phyloP scores from a whole-genome alignment of 108 stramenopile species.

The Cafeteria roenbergensis region DNA sequence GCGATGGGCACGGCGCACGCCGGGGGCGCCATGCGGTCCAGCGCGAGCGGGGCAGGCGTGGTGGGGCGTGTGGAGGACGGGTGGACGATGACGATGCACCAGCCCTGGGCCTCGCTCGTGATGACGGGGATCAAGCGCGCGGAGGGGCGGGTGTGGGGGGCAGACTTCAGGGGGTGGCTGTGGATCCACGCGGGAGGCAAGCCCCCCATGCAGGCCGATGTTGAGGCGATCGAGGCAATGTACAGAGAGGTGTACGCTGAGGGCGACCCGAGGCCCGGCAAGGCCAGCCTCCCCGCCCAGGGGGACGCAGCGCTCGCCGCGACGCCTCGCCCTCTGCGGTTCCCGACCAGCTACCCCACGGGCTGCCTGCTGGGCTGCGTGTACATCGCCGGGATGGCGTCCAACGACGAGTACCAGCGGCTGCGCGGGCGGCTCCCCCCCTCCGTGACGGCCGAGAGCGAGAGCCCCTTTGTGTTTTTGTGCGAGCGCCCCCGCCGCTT shows the following conservation, averaged over 20 bases:
- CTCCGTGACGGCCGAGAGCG: background rate
- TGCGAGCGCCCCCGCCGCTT: background rate
- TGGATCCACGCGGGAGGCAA: constrained; percentile 17
- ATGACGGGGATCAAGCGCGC: constrained; percentile 14
- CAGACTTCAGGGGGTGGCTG: background rate
- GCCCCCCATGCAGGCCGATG: background rate
- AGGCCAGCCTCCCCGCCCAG: background rate
- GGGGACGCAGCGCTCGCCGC: too few species aligned
- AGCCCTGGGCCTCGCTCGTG: constrained; percentile 20
- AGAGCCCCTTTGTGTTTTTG: background rate
- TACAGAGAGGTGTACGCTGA: background rate
- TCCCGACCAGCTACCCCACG: background rate
- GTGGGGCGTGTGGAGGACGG: too few species aligned
- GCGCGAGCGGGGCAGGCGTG: background rate
- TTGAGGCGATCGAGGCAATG: background rate
- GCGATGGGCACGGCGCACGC: too few species aligned
- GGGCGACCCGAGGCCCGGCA: background rate
- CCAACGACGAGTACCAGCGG: background rate
- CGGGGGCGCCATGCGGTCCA: background rate
- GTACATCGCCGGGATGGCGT: background rate
- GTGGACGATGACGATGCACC: constrained; percentile 22
- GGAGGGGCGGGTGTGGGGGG: constrained; percentile 15
- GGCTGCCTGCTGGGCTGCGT: background rate
- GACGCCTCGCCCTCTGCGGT: background rate
- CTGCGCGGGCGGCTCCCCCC: background rate